A percentile compares a stretch with the other conserved stretches of the same genome.
Conservation (phyloP, 2,329 filamentous ascomycete species). For the Dryadomyces quercivorus region DNA sequence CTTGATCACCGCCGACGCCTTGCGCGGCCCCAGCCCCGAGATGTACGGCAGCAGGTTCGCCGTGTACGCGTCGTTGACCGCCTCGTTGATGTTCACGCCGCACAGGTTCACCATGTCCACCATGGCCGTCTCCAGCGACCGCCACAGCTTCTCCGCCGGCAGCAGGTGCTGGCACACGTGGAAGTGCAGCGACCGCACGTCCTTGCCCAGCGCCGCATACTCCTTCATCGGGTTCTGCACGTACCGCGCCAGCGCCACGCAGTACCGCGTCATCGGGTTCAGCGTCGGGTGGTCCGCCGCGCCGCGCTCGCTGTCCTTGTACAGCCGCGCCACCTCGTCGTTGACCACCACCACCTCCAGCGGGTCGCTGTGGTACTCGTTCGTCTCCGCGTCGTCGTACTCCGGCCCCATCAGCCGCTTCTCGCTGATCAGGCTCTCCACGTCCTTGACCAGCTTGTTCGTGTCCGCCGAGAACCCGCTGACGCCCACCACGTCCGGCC, state of each 20-base stretch:
- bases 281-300: constrained; percentile 70
- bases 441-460: constrained; percentile 66
- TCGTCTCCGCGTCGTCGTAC: constrained; percentile 69
- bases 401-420: constrained; percentile 66
- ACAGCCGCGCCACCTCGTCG: constrained; percentile 92
- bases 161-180: constrained; percentile 83
- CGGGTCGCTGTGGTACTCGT: constrained; percentile 62
- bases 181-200: constrained; percentile 77
- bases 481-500: constrained; percentile 81
- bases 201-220: constrained; percentile 83
- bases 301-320: constrained; percentile 79
- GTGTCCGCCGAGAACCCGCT: constrained; percentile 84
- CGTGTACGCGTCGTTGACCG: constrained; percentile 66
- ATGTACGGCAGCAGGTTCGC: constrained; percentile 85
- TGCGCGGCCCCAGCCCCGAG: constrained; percentile 81
- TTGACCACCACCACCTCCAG: constrained; percentile 88
- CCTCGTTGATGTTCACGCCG: constrained; percentile 90
- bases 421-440: constrained; percentile 67
- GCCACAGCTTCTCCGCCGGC: constrained; percentile 74
- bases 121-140: constrained; percentile 87
- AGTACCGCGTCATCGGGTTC: constrained; percentile 72
- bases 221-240: constrained; percentile 94
- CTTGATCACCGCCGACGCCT: constrained; percentile 75
- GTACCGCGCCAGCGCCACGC: constrained; percentile 78
- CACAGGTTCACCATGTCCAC: constrained; percentile 98